Evolutionary conservation across 345 rosid genomes (phyloP).

Genomic region (Rhizophora apiculata): DNA sequence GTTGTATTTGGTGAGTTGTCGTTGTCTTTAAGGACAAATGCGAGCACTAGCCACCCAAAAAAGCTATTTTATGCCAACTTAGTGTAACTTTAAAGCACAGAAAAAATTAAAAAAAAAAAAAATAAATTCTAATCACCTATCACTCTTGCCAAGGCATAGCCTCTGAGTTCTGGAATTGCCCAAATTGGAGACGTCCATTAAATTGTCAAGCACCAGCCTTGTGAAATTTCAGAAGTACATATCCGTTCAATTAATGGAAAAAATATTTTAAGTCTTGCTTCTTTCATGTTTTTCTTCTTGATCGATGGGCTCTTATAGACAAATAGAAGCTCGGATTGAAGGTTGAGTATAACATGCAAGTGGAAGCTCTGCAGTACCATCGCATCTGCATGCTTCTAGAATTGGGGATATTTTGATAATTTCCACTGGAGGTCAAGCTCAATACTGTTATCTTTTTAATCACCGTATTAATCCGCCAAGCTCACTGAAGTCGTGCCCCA

Average conservation of each 20-base stretch:
- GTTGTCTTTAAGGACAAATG: conserved; percentile 42
- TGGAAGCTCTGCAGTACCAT: neutral
- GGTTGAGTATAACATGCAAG: neutral
- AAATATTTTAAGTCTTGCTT: too few relatives aligned
- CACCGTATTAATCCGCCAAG: conserved; percentile 46
- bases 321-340: too few relatives aligned
- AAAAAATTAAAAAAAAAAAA: neutral
- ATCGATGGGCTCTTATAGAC: too few relatives aligned
- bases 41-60: conserved; percentile 38
- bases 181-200: too few relatives aligned
- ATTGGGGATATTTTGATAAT: conserved; percentile 25
- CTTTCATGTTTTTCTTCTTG: too few relatives aligned
- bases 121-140: conserved; percentile 14
- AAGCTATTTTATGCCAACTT: conserved; percentile 36
- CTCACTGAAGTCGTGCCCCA: conserved; percentile 51
- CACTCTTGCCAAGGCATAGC: conserved; percentile 2
- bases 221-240: too few relatives aligned
- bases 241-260: too few relatives aligned
- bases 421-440: conserved; percentile 29
- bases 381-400: neutral
- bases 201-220: too few relatives aligned
- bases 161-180: too few relatives aligned
- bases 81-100: conserved; percentile 21
- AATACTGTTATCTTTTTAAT: conserved; percentile 15
- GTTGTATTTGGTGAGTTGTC: conserved; percentile 46